Conservation (phyloP, 2,329 filamentous ascomycete genomes). For the Penicillium italicum region DNA sequence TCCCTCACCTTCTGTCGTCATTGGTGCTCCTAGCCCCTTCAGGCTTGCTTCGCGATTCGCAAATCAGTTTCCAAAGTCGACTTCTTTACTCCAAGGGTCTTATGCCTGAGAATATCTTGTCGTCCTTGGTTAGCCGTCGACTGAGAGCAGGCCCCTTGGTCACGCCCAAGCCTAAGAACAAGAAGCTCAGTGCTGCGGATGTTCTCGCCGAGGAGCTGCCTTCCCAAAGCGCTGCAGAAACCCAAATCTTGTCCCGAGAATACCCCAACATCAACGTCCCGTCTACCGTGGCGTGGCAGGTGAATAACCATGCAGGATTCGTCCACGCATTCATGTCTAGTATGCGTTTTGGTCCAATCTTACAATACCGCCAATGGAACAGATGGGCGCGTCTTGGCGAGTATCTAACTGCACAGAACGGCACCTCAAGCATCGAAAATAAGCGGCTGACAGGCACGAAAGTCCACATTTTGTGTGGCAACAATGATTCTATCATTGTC, state of each 20-base stretch:
- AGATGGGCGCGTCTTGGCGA: slow-evolving; percentile 59
- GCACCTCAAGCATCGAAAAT: slow-evolving; percentile 21
- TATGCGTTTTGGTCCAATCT: slow-evolving; percentile 67
- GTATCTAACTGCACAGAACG: slow-evolving; percentile 46
- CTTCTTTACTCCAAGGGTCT: slow-evolving; percentile 60
- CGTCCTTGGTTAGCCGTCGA: slow-evolving; percentile 50
- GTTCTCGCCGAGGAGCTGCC: slow-evolving; percentile 43
- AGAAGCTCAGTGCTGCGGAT: slow-evolving; percentile 39
- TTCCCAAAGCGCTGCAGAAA: slow-evolving; percentile 31
- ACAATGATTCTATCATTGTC: slow-evolving; percentile 64
- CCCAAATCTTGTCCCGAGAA: slow-evolving; percentile 51
- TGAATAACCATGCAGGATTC: slow-evolving; percentile 64
- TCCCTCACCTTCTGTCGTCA: slow-evolving; percentile 63
- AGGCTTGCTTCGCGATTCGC: slow-evolving; percentile 66
- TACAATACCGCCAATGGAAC: slow-evolving; percentile 53
- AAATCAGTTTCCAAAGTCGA: slow-evolving; percentile 59
- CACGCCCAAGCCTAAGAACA: slow-evolving; percentile 28
- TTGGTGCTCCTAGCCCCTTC: slow-evolving; percentile 75
- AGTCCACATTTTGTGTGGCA: slow-evolving; percentile 64
- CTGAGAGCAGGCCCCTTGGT: slow-evolving; percentile 46
- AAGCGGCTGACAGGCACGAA: slow-evolving; percentile 43
- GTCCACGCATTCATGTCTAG: slow-evolving; percentile 67
- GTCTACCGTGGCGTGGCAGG: slow-evolving; percentile 66
- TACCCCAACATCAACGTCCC: slow-evolving; percentile 57
- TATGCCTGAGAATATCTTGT: slow-evolving; percentile 57